These are phyloP conservation scores for Leccinum arenicola DNA, from an alignment of 768 basidiomycete genomes.

Conservation along the genomic window DNA sequence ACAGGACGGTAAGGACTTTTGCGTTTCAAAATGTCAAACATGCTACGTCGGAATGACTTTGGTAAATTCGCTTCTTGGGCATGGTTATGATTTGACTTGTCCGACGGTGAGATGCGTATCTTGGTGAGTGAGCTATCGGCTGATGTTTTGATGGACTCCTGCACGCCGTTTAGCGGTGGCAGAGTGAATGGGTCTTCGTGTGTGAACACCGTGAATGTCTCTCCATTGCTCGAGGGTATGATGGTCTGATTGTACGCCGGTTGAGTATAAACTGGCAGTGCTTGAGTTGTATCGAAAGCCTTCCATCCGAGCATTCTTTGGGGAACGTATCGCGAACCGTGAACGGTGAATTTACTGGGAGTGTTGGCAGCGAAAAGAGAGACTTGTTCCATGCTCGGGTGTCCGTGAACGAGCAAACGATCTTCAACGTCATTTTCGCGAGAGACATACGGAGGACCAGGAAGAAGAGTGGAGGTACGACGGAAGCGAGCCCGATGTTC, in stretches of 20 bases:
- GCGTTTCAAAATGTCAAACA: constrained; percentile 24
- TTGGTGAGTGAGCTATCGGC: constrained; percentile 1
- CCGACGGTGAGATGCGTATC: constrained; percentile 1
- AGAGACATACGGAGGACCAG: constrained; percentile 27
- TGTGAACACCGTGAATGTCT: constrained; percentile 23
- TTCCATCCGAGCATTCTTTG: constrained; percentile 13
- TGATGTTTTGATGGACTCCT: not conserved
- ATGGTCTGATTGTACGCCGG: constrained; percentile 13
- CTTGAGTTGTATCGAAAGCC: not conserved
- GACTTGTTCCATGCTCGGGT: constrained; percentile 28
- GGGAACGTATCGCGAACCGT: constrained; percentile 26
- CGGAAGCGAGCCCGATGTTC: not conserved
- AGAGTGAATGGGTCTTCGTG: constrained; percentile 24
- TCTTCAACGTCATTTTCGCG: constrained; percentile 18
- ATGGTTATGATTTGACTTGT: not conserved
- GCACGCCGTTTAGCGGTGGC: not conserved
- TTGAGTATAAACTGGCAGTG: not conserved
- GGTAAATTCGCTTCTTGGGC: not conserved
- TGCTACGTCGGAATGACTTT: constrained; percentile 20
- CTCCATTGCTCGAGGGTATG: constrained; percentile 22
- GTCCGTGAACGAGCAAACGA: constrained; percentile 10
- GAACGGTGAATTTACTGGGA: constrained; percentile 30
- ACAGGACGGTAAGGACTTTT: constrained; percentile 2
- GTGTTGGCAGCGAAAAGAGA: constrained; percentile 23
- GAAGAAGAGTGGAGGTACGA: constrained; percentile 18